Conservation (phyloP, 495 filamentous ascomycete species). For the Annulohypoxylon bovei region DNA sequence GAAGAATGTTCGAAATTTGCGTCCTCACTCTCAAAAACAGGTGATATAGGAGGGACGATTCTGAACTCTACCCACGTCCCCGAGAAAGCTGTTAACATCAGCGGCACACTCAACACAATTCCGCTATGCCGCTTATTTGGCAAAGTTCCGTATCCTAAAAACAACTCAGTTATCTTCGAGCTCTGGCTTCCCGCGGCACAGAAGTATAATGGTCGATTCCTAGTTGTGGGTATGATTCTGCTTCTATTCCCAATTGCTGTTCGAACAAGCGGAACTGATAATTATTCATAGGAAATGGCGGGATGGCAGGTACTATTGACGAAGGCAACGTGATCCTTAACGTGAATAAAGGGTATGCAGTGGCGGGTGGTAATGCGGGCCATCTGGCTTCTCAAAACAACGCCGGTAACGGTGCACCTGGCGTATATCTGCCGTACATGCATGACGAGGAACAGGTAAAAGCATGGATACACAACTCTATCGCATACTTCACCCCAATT, state of each 20-base stretch:
- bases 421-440: constrained; percentile 46
- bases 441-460: constrained; percentile 47
- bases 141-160: constrained; percentile 13
- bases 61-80: constrained; percentile 26
- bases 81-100: constrained; percentile 10
- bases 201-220: constrained; percentile 46
- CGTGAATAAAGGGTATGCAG: constrained; percentile 51
- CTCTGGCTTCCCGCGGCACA: constrained; percentile 42
- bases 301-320: constrained; percentile 52
- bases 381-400: constrained; percentile 45
- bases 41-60: constrained; percentile 10
- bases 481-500: constrained; percentile 49
- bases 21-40: constrained; percentile 6
- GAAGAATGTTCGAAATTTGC: constrained; percentile 30
- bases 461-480: constrained; percentile 58
- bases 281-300: constrained; percentile 47
- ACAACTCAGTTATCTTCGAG: constrained; percentile 39
- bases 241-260: not conserved
- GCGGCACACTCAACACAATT: constrained; percentile 14
- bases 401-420: constrained; percentile 38
- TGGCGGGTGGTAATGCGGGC: constrained; percentile 50
- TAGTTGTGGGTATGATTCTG: constrained; percentile 45
- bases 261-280: constrained; percentile 4
- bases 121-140: constrained; percentile 29
- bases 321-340: constrained; percentile 43